Evolutionary conservation across 768 basidiomycete species (phyloP).

Genomic region (Leccinum incarnatum): DNA sequence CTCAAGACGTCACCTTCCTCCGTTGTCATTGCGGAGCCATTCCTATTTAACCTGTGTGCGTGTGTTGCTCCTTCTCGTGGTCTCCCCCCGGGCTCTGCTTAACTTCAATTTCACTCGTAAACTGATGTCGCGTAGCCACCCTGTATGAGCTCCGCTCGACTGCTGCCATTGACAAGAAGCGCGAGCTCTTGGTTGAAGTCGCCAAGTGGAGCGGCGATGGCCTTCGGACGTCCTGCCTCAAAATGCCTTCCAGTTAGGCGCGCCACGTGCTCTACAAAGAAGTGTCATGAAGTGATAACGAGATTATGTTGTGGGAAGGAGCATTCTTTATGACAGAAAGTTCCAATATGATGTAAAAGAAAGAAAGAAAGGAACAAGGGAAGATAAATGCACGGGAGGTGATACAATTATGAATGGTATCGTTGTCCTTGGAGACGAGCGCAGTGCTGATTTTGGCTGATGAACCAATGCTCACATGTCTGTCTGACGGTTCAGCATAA

Average conservation of each 20-base stretch:
- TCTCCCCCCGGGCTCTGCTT: background rate
- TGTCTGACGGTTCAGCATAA: slow-evolving; percentile 75
- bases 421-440: slow-evolving; percentile 6
- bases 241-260: slow-evolving; percentile 62
- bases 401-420: slow-evolving; percentile 26
- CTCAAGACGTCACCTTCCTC: slow-evolving; percentile 64
- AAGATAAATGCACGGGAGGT: slow-evolving; percentile 16
- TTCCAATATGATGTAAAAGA: slow-evolving; percentile 16
- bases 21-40: slow-evolving; percentile 76
- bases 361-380: slow-evolving; percentile 18
- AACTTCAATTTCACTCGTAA: background rate
- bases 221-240: slow-evolving; percentile 69
- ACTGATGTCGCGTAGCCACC: slow-evolving; percentile 46
- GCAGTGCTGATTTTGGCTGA: background rate
- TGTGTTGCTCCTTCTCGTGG: background rate
- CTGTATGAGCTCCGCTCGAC: slow-evolving; percentile 79
- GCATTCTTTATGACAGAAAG: background rate
- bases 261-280: background rate
- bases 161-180: slow-evolving; percentile 72
- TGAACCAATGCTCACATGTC: slow-evolving; percentile 42
- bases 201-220: slow-evolving; percentile 89
- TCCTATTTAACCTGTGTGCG: slow-evolving; percentile 82
- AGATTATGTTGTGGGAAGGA: slow-evolving; percentile 5
- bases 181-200: slow-evolving; percentile 67
- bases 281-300: slow-evolving; percentile 11